Evolutionary conservation across 805 yeast species (phyloP), one percentile per base, ranked within the genome.

Genomic region (Isabelozyma gotoi): DNA sequence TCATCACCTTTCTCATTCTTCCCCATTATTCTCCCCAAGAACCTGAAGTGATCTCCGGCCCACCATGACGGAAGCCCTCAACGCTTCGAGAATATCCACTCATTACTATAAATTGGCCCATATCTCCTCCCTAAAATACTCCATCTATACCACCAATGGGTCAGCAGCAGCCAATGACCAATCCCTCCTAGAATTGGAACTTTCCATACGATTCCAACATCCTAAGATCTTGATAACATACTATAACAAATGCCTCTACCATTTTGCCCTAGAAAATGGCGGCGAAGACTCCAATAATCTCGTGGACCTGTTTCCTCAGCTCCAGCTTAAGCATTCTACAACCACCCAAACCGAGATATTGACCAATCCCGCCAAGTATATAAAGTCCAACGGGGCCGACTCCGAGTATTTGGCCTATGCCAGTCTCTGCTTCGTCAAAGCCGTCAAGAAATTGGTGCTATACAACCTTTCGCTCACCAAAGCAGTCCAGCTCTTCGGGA

Each of bases 61-160:
- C 11, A 45, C 29, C 39, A 47, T 49, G 50, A 15, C 45, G 29
- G 59, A 52, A 29, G 49, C 49, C 15, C 39, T 36, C 14, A 41
- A 50, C 45, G 61, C 68, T 35, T 55, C 66, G 19, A 52, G 50
- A 41, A 56, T 68, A 12, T 45, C 54, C 27, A 69, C 77, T 29
- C 72, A 71, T 46, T 70, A 65, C 57, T 62, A 62, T 47, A 71
- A 71, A 51, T 47, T 72, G 38, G 77, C 71, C 10, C 73, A 67
- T 50, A 34, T 71, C 10, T 48, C 53, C 15, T 48, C 50, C 41
- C 56, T 71, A 38, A 55, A 54, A 15, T 71, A 64, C 52, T 42
- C 51, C 43, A 53, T 68, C 14, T 70, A 62, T 48, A 49, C 61
- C 8, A 48, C 65, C 33, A 49, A 11, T n/a, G 37, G 40, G 16